phyloP scores from a whole-genome alignment of 2,329 filamentous ascomycete genomes.

The Aspergillus texensis region DNA sequence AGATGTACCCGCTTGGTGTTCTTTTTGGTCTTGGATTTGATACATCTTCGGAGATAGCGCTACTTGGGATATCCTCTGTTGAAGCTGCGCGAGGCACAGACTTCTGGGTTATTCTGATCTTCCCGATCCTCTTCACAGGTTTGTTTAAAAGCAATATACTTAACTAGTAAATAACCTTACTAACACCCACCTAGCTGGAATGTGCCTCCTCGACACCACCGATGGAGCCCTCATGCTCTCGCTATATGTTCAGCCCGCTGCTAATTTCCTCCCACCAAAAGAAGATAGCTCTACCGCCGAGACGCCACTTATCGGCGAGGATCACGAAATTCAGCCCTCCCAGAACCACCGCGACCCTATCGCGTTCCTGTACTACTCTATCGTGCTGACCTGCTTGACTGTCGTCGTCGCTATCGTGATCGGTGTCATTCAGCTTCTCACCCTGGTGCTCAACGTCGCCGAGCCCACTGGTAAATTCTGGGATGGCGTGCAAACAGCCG shows the following conservation, averaged over 20 bases:
- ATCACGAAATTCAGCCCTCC: constrained; percentile 24
- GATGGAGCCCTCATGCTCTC: constrained; percentile 96
- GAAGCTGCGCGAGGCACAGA: constrained; percentile 83
- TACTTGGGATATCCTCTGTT: constrained; percentile 86
- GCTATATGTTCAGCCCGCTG: constrained; percentile 69
- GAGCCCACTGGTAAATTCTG: constrained; percentile 79
- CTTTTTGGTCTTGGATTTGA: constrained; percentile 94
- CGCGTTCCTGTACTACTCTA: constrained; percentile 93
- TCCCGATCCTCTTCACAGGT: constrained; percentile 86
- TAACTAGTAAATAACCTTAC: too few species aligned
- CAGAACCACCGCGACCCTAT: constrained; percentile 71
- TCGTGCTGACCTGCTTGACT: constrained; percentile 81
- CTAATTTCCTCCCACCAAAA: constrained; percentile 41
- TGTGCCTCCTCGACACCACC: constrained; percentile 91
- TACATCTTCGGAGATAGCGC: constrained; percentile 89
- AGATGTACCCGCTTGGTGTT: constrained; percentile 90
- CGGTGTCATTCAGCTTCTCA: constrained; percentile 80
- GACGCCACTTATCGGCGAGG: constrained; percentile 17
- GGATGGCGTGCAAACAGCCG: constrained; percentile 77
- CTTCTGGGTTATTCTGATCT: constrained; percentile 92
- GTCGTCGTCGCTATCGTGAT: constrained; percentile 84
- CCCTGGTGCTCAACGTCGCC: constrained; percentile 74
- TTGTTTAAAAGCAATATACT: constrained; percentile 25
- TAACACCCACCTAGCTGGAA: constrained; percentile 63
- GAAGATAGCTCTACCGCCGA: constrained; percentile 22